Evolutionary conservation across 2,329 filamentous ascomycete species (phyloP), one percentile per base, ranked within the genome.

Genomic region (Cytospora piceicola): DNA sequence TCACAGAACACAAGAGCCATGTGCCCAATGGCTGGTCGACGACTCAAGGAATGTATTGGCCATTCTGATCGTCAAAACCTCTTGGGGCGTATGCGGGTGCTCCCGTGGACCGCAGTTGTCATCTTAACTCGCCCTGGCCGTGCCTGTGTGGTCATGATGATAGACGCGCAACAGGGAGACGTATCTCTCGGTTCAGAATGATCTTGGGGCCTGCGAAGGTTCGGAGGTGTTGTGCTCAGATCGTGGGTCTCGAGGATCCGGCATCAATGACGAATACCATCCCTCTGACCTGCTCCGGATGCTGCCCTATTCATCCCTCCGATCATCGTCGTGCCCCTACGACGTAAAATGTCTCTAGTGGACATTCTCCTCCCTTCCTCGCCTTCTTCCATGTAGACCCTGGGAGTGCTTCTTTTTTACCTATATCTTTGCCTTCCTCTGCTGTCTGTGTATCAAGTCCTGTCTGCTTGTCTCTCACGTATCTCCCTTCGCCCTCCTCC

Each of bases 21-120:
- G 59, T 58, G 52, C 58, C 56, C 52, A 58, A 63, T 59, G 57
- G 56, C 63, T 65, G 58, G 66, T 52, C 30, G 56, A 27, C 46
- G 32, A 49, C 36, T 51, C 56, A 58, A 66, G 59, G 66, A 63
- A 68, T 66, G 63, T 55, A 61, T 53, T 66, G 63, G 56, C 55
- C 55, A 60, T 66, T 60, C 52, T 62, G 66, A 68, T 68, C 66
- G 59, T 30, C 63, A 51, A 49, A 56, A 29, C 30, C 20, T 58
- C 29, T 68, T 65, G 42, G 42, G 59, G 56, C 22, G 39, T 9
- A 30, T 42, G 59, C 63, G 55, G 63, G 49, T 55, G 59, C 60
- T 68, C 59, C 55, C 58, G 49, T 60, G 42, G 39, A 27, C 51
- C 24, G 20, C 24, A 49, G 51, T 56, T 51, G 42, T 24, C 42